These are phyloP conservation scores for Pythium angustatum DNA, from an alignment of 352 stramenopile species.

Conservation along the genomic window DNA sequence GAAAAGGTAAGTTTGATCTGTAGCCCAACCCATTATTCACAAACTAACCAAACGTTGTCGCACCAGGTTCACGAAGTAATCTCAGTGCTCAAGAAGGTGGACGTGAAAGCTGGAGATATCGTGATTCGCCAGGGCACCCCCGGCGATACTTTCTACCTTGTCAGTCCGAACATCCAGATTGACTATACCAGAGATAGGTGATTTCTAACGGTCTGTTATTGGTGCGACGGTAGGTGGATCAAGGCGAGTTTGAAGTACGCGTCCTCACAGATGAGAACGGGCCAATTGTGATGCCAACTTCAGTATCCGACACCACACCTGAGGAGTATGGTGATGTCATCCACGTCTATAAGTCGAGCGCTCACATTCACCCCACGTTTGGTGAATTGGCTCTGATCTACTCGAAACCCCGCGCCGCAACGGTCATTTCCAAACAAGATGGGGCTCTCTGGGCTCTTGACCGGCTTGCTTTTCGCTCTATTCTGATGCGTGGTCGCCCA, in stretches of 20 bases:
- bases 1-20: no score
- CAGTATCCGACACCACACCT: constrained; percentile 6
- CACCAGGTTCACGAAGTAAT: constrained; percentile 82
- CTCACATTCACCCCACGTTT: constrained; percentile 75
- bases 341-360: constrained; percentile 68
- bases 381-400: constrained; percentile 89
- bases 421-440: constrained; percentile 61
- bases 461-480: constrained; percentile 91
- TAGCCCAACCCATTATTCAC: no score
- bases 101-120: constrained; percentile 83
- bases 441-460: constrained; percentile 91
- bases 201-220: not conserved
- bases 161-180: constrained; percentile 33
- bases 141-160: constrained; percentile 94
- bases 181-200: not conserved
- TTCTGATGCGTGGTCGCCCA: constrained; percentile 87
- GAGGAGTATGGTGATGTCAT: constrained; percentile 67
- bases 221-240: constrained; percentile 54
- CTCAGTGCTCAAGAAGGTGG: constrained; percentile 80
- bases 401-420: constrained; percentile 76
- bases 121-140: constrained; percentile 92
- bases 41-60: not conserved
- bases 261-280: constrained; percentile 42
- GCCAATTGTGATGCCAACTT: not conserved
- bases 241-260: constrained; percentile 78